Base-by-base conservation (phyloP, 2,329 filamentous ascomycete species). In the Beauveria sp. region DNA sequence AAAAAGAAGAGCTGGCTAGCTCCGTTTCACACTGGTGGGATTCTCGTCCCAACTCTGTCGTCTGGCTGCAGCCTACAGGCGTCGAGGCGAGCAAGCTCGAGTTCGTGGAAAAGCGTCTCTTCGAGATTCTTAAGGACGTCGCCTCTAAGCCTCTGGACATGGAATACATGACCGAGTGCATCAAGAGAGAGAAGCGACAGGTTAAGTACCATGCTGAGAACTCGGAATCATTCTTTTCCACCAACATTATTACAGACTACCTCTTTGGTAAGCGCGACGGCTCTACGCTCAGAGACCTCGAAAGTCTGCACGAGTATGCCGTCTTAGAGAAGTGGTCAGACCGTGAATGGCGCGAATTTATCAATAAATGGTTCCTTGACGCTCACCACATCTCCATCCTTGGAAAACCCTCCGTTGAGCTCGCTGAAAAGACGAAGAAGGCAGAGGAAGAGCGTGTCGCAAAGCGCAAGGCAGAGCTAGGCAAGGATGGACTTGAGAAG, bases 1-100 rank as follows among this genome's bases (percentile, higher is more conserved):
- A 99, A 71, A 91, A 88, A 67, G 93, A 97, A 73, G 90, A 96
- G 66, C 83, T 97, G 51, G 90, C 92, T 3, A 97, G 92, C 74
- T 90, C 88, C 7, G 86, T 97, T 12, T 86, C 87, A 54, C 92
- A 89, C 72, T 88, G 84, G 72, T 88, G 85, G 67, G 92, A 97
- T 65, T 83, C 86, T 28, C 85, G 92, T 54, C 91, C 92, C 2
- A 88, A 91, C 65, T 88, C 87, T 14, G 83, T 96, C 57, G 91
- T 97, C 61, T 91, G 88, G 81, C 87, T 99, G 69, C 88, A 90
- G 61, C 83, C 96, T 26, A 92, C 88, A 5, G 89, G 92, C 62
- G 93, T 99, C 5, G 90, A 89, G 28, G 96, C 93, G 0, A 88
- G 89, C 62, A 92, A 92, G 72, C 83, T 99, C 2, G 86, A 82